Base-by-base conservation (phyloP, 1,139 yeast species). In the Citeromyces hawaiiensis region DNA sequence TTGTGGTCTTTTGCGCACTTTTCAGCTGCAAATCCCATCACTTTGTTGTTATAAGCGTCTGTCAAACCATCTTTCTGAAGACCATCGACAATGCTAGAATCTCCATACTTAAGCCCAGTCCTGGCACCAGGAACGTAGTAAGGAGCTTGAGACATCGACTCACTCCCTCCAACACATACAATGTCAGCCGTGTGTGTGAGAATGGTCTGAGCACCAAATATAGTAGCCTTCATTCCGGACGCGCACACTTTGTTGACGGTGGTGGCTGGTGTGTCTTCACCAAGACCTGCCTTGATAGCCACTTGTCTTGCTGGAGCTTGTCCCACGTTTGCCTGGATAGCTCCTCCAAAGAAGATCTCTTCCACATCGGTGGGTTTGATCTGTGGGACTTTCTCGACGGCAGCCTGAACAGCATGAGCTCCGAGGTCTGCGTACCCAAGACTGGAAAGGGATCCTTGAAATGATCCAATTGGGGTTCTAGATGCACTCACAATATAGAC, bases 261-360 rank as follows among this genome's bases (percentile, higher is more conserved):
- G 43, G 96, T 75, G 44, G 96, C 94, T 39, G 86, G 81, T 41
- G 85, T 76, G 45, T 73, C 65, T 48, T 80, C 76, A 38, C 86
- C 72, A 41, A 91, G 68, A 17, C 97, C 97, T 19, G 97, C 83
- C 57, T 79, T 82, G 49, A 88, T 57, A 14, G 96, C 96, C 43
- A 91, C 97, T 66, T 91, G 98, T 63, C 97, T 82, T 36, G 97
- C 98, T 38, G 97, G 97, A 46, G 91, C 91, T 65, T 91, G 98
- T 47, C 98, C 98, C 43, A 86, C 77, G 55, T 86, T 86, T 49
- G 97, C 97, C 54, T 85, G 83, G 56, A 85, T 66, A 40, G 87
- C 98, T 54, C 87, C 86, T 54, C 98, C 98, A 58, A 87, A 88
- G 53, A 83, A 69, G 54, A 91, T 75, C 62, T 91, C 97, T 51